Base-by-base conservation (phyloP, 441 rosid genomes). In the Hypseocharis bilobata region DNA sequence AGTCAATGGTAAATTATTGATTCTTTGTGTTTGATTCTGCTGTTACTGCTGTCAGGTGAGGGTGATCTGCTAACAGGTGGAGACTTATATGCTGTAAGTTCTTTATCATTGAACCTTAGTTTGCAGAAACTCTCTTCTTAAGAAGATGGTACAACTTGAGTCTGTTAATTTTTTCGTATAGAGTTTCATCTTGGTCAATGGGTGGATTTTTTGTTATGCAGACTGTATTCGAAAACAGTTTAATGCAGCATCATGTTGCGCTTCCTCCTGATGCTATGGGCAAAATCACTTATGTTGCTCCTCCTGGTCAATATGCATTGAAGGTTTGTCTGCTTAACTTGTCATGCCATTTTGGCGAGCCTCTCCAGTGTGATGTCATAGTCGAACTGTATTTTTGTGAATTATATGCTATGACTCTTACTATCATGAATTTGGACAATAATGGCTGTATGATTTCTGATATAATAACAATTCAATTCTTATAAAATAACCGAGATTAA, bases 231-330 rank as follows among this genome's bases (percentile, higher is more conserved):
- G 99, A 94, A 83, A 94, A 91, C 84, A 94, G 83, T 74, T 71
- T 94, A 55, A 91, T 94, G 96, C 77, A 84, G 58, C 99, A 94
- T 72, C 91, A 79, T 72, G 86, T 94, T 73, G 94, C 83, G 0
- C 91, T 91, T 72, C 98, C 98, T 69, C 96, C 99, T 66, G 96
- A 88, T 80, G 84, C 94, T 55, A 91, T 94, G 99, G 99, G 99
- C 59, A 94, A 94, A 78, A 74, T 89, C 72, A 78, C 86, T 69
- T 91, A 89, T 67, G 69, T 91, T 84, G 98, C 99, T 44, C 91
- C 96, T 19, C 84, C 97, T 76, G 99, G 99, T 77, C 98, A 94
- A 84, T 94, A 94, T 79, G 88, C 98, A 14, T 74, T 94, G 77
- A 88, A 85, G 93, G 99, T 88, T 71, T 72, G 81, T 47, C 52